Percentiles rank a stretch among this genome's conserved stretches.
Evolutionary conservation across 1,284 basidiomycete genomes (phyloP).

Genomic region (Irpex lacteus): DNA sequence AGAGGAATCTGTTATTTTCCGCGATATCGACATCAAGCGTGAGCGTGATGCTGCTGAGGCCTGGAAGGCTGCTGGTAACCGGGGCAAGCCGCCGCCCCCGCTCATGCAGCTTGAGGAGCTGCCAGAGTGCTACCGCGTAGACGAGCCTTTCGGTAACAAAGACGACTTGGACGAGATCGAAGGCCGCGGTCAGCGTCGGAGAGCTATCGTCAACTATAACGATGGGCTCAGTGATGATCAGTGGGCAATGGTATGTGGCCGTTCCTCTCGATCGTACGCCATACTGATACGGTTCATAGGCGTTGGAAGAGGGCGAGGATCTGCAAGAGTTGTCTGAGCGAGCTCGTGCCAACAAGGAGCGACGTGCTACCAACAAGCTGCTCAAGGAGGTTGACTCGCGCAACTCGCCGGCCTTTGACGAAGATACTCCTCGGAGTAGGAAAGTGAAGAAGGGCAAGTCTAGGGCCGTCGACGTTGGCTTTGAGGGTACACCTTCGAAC

Average conservation of each 20-base stretch:
- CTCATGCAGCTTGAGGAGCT: conserved; percentile 91
- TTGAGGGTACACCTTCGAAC: conserved; percentile 44
- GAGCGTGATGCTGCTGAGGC: conserved; percentile 65
- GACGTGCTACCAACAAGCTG: conserved; percentile 38
- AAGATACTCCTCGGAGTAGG: conserved; percentile 49
- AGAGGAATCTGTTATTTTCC: conserved; percentile 77
- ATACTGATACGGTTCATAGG: conserved; percentile 37
- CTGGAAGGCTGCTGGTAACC: conserved; percentile 78
- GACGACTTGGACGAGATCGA: conserved; percentile 71
- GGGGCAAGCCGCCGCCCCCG: conserved; percentile 74
- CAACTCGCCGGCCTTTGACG: conserved; percentile 62
- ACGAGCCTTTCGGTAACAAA: conserved; percentile 73
- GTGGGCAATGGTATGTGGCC: conserved; percentile 71
- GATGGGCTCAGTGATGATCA: conserved; percentile 95
- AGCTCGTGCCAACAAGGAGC: conserved; percentile 59
- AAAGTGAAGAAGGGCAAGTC: conserved; percentile 68
- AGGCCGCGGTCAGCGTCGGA: conserved; percentile 82
- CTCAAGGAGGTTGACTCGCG: conserved; percentile 34
- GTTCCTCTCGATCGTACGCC: neutral
- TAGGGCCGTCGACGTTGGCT: conserved; percentile 45
- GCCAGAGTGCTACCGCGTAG: conserved; percentile 87
- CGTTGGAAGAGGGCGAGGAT: conserved; percentile 87
- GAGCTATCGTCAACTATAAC: conserved; percentile 88
- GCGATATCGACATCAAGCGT: conserved; percentile 83
- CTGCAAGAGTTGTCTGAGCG: conserved; percentile 72